Evolutionary conservation across 2,329 filamentous ascomycete species (phyloP).

Genomic region (Nemania diffusa): DNA sequence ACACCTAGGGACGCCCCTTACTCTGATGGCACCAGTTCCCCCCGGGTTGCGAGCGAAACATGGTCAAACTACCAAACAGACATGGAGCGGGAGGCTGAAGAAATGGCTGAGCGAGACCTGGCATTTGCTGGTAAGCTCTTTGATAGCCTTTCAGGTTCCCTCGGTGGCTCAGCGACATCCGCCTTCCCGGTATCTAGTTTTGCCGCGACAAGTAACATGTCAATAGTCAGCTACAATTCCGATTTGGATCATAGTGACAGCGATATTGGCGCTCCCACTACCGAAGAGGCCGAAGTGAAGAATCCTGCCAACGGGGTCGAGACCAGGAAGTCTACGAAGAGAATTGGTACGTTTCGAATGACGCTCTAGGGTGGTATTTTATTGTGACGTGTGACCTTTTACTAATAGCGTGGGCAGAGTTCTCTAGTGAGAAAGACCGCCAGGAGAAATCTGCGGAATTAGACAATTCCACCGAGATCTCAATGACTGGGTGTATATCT

Average conservation of each 20-base stretch:
- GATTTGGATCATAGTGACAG: conserved; percentile 36
- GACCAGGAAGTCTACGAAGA: conserved; percentile 17
- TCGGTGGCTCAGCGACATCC: conserved; percentile 38
- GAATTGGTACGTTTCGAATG: conserved; percentile 40
- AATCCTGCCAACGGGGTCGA: conserved; percentile 13
- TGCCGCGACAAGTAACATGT: conserved; percentile 44
- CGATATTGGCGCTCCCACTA: conserved; percentile 34
- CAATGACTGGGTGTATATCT: neutral
- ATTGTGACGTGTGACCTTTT: neutral
- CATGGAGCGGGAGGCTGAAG: conserved; percentile 38
- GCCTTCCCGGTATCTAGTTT: conserved; percentile 34
- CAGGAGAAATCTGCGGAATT: conserved; percentile 12
- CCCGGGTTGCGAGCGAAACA: conserved; percentile 30
- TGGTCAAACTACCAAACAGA: conserved; percentile 36
- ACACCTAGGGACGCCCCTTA: conserved; percentile 33
- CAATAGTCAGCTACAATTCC: conserved; percentile 45
- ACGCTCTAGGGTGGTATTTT: neutral
- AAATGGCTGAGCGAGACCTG: conserved; percentile 43
- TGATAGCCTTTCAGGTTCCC: conserved; percentile 35
- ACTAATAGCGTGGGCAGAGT: conserved; percentile 37
- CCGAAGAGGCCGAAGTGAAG: conserved; percentile 31
- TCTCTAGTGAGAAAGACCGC: conserved; percentile 36
- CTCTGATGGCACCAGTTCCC: conserved; percentile 1
- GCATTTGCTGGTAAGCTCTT: conserved; percentile 46
- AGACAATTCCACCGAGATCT: neutral